Percentiles rank a stretch among this genome's conserved stretches.
Conservation (phyloP, 257 asterid species). For the Solanum bulbocastanum region DNA sequence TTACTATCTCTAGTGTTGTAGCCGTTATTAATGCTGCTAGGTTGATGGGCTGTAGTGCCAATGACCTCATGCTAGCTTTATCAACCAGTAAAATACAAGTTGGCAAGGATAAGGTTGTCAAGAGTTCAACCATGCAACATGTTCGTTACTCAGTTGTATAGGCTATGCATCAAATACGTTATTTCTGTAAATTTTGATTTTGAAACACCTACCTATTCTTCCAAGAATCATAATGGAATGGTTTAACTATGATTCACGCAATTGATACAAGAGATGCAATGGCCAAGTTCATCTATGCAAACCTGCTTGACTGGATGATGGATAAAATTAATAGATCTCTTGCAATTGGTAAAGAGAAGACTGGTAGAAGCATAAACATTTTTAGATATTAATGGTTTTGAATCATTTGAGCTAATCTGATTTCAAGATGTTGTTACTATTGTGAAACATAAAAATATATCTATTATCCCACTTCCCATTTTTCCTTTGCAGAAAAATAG, state of each 20-base stretch:
- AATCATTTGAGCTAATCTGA: constrained; percentile 55
- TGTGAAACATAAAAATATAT: background rate
- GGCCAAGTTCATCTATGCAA: constrained; percentile 68
- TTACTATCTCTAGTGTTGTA: constrained; percentile 13
- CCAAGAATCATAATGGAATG: background rate
- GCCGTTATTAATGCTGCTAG: constrained; percentile 66
- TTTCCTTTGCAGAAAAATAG: constrained; percentile 37
- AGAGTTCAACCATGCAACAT: constrained; percentile 58
- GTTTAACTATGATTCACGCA: constrained; percentile 35
- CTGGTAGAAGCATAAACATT: constrained; percentile 60
- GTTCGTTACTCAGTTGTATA: constrained; percentile 16
- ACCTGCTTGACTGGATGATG: constrained; percentile 88
- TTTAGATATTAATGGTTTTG: constrained; percentile 85
- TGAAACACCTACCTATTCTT: background rate
- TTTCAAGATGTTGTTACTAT: background rate
- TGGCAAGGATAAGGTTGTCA: constrained; percentile 59
- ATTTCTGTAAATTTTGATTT: background rate
- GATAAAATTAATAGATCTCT: constrained; percentile 64
- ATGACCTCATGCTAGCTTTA: constrained; percentile 62
- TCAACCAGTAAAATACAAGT: constrained; percentile 60
- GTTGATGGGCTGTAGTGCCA: constrained; percentile 70
- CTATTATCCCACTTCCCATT: constrained; percentile 1
- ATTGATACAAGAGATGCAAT: constrained; percentile 66
- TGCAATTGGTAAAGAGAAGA: constrained; percentile 35
- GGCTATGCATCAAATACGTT: background rate